Evolutionary conservation across 2,329 filamentous ascomycete genomes (phyloP), one percentile per base, ranked within the genome.

Genomic region (Emergomyces orientalis): DNA sequence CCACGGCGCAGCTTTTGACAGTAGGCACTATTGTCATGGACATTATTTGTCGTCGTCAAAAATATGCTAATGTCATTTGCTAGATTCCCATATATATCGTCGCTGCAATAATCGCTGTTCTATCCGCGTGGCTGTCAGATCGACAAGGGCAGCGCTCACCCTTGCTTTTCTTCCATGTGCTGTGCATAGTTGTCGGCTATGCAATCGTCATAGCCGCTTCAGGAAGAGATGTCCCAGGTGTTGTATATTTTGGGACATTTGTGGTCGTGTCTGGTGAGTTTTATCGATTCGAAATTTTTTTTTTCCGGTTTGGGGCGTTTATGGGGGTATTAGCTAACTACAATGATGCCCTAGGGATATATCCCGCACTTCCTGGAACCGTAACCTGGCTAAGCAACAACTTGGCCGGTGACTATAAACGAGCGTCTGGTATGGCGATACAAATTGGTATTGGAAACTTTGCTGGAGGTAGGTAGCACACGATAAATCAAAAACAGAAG

Each of bases 391-490:
- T 87, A 43, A 79, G 80, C 1, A 83, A 81, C 63, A 85, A 86
- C 62, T 80, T 85, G 1, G 79, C 78, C 0, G 85, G 86, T 0
- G 80, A 85, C 13, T 76, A 77, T 58, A 80, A 80, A 65, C 79
- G 86, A 5, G 81, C 81, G 9, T 82, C 80, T 0, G 86, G 85
- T 1, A 88, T 88, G 81, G 86, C 85, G 0, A 75, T 88, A 14
- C 84, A 86, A 51, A 86, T 88, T 59, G 83, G 82, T 0, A 67
- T 85, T 17, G 86, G 85, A 0, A 88, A 87, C 59, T 63, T 77
- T 47, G 69, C 72, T 17, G 75, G 75, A 61, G 73, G 74, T 75
- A 67, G 34, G 64, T 60, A 56, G 41, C n/a, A 14, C 1, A 49
- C 30, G 41, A 9, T 27, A 7, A 27, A 5, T 32, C 19, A 14